phyloP scores from a whole-genome alignment of 306 rosid species.

The Prunus mume region DNA sequence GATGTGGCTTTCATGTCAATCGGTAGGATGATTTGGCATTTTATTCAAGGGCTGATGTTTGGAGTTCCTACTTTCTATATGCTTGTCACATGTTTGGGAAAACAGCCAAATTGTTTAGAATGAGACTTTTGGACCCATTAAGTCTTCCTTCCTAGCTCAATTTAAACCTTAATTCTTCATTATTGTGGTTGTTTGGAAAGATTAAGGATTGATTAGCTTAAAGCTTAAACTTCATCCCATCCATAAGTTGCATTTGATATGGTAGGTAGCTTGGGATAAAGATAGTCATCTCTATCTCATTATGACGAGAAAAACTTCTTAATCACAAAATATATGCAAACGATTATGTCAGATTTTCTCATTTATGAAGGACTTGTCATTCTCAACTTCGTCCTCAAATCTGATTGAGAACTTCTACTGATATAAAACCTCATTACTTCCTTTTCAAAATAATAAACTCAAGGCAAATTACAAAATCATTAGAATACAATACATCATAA shows the following conservation, averaged over 20 bases:
- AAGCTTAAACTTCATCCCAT: not conserved
- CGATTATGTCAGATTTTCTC: not conserved
- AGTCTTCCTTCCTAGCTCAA: not conserved
- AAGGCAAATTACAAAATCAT: too few relatives aligned
- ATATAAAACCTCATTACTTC: not conserved
- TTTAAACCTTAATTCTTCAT: not conserved
- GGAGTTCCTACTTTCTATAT: not conserved
- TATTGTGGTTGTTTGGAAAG: not conserved
- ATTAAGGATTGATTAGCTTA: not conserved
- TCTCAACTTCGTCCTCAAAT: not conserved
- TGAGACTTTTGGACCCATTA: slow-evolving; percentile 11
- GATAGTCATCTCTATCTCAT: not conserved
- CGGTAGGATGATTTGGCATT: not conserved
- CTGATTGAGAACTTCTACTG: not conserved
- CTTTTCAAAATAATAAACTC: too few relatives aligned
- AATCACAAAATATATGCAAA: not conserved
- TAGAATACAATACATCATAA: too few relatives aligned
- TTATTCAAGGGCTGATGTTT: not conserved
- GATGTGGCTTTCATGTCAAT: not conserved
- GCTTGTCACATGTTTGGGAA: not conserved
- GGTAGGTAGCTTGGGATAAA: not conserved
- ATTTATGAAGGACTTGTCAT: not conserved
- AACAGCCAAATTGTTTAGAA: not conserved
- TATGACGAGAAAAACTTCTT: not conserved
- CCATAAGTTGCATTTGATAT: not conserved